Base-by-base conservation (phyloP, 768 basidiomycete species). In the Macrolepiota albuminosa region DNA sequence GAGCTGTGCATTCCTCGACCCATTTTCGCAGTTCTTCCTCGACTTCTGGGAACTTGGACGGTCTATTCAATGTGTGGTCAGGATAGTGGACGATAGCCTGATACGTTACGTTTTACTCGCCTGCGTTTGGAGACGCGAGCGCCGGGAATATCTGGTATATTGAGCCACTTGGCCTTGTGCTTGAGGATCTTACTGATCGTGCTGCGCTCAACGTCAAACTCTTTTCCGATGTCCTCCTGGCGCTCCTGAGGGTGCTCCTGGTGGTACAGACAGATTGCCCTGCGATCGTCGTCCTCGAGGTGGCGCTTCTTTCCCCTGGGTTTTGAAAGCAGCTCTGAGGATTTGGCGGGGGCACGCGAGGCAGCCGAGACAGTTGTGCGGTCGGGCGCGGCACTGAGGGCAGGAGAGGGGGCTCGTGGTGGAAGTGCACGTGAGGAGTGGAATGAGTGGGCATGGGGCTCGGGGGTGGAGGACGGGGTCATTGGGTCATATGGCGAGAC, bases 121-220 rank as follows among this genome's bases (percentile, higher is more conserved):
- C 90, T 81, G 69, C 89, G 84, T 69, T 89, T 89, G n/a, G 86
- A 80, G 59, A 84, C 77, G 54, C 80, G 79, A 61, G 83, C 76
- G 60, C 77, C 79, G 59, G 82, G 82, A 67, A 85, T 81, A 57
- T 81, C 81, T 14, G 81, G 78, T 43, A 89, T 79, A 64, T 81
- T 85, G 68, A 94, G 75, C 93, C 92, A 95, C 63, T 85, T 84
- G n/a, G 80, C 78, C 72, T 89, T 92, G 68, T 88, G 76, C 72
- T 94, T 94, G 64, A 95, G 79, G 63, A 93, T 94, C 75, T 95
- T 95, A 74, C 89, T 91, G 71, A 95, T 88, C n/a, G 93, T 95
- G 74, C 91, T 94, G 55, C 93, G 85, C 68, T 95, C 93, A 60
- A 94, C 88, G 53, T 84, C 83, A 69, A 88, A 95, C 36, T 76